phyloP scores from a whole-genome alignment of 2,329 filamentous ascomycete genomes.

The Microdochium nivale region DNA sequence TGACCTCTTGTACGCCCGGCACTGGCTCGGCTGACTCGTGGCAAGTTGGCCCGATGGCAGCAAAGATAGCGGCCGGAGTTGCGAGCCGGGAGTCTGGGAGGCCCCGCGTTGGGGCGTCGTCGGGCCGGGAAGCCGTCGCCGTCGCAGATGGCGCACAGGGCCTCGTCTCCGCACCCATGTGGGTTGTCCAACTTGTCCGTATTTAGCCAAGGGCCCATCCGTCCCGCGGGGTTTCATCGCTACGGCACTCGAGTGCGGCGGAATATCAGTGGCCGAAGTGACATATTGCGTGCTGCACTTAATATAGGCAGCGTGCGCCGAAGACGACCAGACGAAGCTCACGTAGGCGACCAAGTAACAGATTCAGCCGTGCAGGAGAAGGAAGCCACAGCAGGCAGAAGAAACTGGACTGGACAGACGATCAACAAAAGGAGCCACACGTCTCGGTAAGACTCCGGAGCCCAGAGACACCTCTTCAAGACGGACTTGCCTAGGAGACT shows the following conservation, averaged over 20 bases:
- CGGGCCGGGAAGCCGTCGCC: background rate
- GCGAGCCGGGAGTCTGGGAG: background rate
- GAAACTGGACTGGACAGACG: no score
- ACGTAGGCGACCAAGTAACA: background rate
- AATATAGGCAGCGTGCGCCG: background rate
- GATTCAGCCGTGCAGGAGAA: background rate
- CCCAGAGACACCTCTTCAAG: background rate
- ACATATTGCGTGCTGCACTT: background rate
- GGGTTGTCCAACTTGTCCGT: background rate
- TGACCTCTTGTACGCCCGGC: background rate
- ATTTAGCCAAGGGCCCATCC: background rate
- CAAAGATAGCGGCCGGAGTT: background rate
- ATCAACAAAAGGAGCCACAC: background rate
- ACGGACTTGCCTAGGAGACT: background rate
- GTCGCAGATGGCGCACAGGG: background rate
- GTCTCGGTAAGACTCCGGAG: background rate
- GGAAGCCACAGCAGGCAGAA: background rate
- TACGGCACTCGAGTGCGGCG: background rate
- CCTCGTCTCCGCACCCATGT: background rate
- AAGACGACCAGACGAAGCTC: background rate
- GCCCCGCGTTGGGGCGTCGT: background rate
- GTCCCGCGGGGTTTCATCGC: background rate
- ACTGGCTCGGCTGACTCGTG: background rate
- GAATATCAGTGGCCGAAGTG: background rate
- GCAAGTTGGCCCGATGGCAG: background rate